Base-by-base conservation (phyloP, 2,329 filamentous ascomycete species). In the Aspergillus quadrilineatus region DNA sequence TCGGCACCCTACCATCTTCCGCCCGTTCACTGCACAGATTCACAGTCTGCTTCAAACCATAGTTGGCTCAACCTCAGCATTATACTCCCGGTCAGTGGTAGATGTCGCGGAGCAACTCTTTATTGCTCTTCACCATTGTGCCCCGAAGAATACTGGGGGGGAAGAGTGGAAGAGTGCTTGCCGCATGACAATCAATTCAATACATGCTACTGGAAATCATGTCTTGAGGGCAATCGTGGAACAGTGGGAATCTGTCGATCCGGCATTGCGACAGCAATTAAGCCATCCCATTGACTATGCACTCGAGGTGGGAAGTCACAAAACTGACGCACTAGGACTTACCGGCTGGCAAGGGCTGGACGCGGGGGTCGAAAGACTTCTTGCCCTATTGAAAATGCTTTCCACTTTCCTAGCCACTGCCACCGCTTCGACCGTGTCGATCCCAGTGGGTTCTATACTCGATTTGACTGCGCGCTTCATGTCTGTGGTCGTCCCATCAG, bases 1-100 rank as follows among this genome's bases (percentile, higher is more conserved):
- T n/a, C 82, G 87, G 51, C 92, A 96, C 72, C 87, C 90, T 30
- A 89, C 91, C 6, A 90, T 90, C 32, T 88, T 96, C 72, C 87
- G 93, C 10, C 88, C 90, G 0, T 90, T 88, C 68, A 81, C 84
- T 57, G 80, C 82, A 37, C 88, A 91, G 62, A 82, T 96, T 43
- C 85, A 82, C 54, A 76, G 81, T 10, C 79, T 88, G 17, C 75
- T 87, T 42, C 78, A 82, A 45, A 74, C 75, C 5, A 84, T 87
- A 61, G 72, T 93, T 52, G 85, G 86, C 3, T 86, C 87, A 9
- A 63, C 88, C 4, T 79, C 80, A 29, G 82, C 81, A 26, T 71
- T 78, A 4, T 77, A 84, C 4, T 80, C 88, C 0, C 71, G 73
- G 3, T 78, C 79, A 1, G 75, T 90, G 4, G 77, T 81, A 22